Evolutionary conservation across 441 rosid species (phyloP), one percentile per base, ranked within the genome.

Genomic region (Pelargonium myrrhifolium): DNA sequence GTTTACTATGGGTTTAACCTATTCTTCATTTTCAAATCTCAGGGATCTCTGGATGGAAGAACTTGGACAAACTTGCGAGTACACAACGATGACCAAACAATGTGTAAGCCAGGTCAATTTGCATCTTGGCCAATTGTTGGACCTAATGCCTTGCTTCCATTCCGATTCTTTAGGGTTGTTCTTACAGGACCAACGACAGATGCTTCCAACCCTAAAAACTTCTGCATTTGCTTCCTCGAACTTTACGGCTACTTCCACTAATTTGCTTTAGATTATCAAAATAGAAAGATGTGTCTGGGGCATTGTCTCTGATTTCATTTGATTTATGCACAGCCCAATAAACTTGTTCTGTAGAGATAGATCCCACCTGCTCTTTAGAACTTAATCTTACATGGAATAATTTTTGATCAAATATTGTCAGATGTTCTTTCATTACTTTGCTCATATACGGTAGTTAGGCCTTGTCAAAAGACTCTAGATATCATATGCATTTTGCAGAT

Each of bases 191-290:
- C 88, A 9, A 88, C 97, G 0, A 66, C 86, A 0, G 97, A 89
- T 71, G 77, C 78, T 35, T 78, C 97, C 1, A 85, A 87, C 67
- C 91, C 88, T 4, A 87, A 88, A 96, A 92, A 80, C 79, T 79
- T 92, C 71, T 84, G 91, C 88, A 85, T 95, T 66, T 90, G 99
- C 85, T 89, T 83, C 86, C 70, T 92, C 75, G 97, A 92, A 80
- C 87, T 92, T 71, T 95, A 95, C 21, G 99, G 98, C 71, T 90
- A 75, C 85, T 85, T 89, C 61, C 97, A 77, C 69, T 92, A 69
- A 73, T 62, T 49, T 58, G 28, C 62, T 58, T 24, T 9, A 35
- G 9, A 9, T 56, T 8, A 49, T 49, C 4, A 9, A 53, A 53
- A 20, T 53, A n/a, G 20, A n/a, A 12, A 17, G 20, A 53, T 53